Conservation (phyloP, 2,329 filamentous ascomycete species). For the Aureobasidium zeae region DNA sequence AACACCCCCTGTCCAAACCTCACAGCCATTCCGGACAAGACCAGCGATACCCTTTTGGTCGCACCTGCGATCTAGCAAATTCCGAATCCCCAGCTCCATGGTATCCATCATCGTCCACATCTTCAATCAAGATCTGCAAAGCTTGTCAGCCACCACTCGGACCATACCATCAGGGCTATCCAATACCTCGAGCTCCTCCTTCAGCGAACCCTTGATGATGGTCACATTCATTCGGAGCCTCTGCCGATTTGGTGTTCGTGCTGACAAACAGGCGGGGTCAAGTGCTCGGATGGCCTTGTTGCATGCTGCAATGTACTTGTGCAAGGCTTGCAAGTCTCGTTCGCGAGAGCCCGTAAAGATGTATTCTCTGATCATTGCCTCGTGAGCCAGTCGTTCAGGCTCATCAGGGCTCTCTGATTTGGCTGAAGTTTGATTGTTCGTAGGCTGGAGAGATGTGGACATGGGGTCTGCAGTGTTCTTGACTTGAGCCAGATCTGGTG, state of each 20-base stretch:
- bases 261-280: not conserved
- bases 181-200: constrained; percentile 6
- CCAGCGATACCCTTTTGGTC: constrained; percentile 11
- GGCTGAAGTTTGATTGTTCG: no score
- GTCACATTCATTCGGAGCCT: constrained; percentile 4
- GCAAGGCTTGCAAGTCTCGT: constrained; percentile 1
- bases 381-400: not conserved
- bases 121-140: constrained; percentile 2
- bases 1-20: no score
- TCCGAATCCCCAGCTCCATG: not conserved
- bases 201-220: constrained; percentile 1
- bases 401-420: not conserved
- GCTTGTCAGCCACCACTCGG: not conserved
- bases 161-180: not conserved
- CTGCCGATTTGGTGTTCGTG: not conserved
- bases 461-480: no score
- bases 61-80: not conserved
- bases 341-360: constrained; percentile 9
- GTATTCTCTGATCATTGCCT: constrained; percentile 6
- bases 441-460: no score
- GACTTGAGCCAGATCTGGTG: no score
- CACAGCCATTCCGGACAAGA: constrained; percentile 3
- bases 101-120: not conserved
- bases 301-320: constrained; percentile 2
- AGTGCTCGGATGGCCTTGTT: constrained; percentile 6